Conservation (phyloP, 2,329 filamentous ascomycete species). For the Graphilbum sp. region DNA sequence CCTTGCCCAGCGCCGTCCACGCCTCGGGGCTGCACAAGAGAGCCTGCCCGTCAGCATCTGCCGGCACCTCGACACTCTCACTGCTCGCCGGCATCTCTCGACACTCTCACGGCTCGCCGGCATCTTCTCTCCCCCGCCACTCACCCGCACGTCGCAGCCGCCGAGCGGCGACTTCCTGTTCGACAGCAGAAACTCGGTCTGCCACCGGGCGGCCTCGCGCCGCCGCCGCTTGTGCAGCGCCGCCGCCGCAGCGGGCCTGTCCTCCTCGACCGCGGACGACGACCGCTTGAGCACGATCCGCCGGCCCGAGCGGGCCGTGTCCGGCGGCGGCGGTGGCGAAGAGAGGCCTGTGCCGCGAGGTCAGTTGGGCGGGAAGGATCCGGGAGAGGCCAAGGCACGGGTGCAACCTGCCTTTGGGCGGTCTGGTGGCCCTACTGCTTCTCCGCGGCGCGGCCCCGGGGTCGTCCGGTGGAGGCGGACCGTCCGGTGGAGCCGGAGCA, state of each 20-base stretch:
- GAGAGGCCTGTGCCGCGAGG: background rate
- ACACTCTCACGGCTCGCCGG: no score
- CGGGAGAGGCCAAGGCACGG: background rate
- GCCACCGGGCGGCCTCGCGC: conserved; percentile 10
- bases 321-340: background rate
- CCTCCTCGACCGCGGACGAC: background rate
- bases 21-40: conserved; percentile 20
- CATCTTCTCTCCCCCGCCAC: no score
- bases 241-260: background rate
- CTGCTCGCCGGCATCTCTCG: no score
- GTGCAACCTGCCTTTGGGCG: background rate
- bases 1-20: conserved; percentile 19
- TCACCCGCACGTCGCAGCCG: conserved; percentile 18
- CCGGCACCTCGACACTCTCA: no score
- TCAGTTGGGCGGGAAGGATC: background rate
- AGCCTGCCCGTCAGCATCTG: conserved; percentile 12
- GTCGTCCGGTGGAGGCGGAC: no score
- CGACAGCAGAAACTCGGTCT: conserved; percentile 18
- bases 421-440: background rate
- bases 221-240: conserved; percentile 5
- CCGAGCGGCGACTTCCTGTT: conserved; percentile 19
- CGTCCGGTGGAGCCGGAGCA: no score
- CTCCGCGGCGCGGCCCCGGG: background rate
- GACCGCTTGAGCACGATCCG: background rate
- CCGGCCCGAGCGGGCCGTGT: conserved; percentile 2